Evolutionary conservation across 306 rosid species (phyloP).

Genomic region (Prunus armeniaca): DNA sequence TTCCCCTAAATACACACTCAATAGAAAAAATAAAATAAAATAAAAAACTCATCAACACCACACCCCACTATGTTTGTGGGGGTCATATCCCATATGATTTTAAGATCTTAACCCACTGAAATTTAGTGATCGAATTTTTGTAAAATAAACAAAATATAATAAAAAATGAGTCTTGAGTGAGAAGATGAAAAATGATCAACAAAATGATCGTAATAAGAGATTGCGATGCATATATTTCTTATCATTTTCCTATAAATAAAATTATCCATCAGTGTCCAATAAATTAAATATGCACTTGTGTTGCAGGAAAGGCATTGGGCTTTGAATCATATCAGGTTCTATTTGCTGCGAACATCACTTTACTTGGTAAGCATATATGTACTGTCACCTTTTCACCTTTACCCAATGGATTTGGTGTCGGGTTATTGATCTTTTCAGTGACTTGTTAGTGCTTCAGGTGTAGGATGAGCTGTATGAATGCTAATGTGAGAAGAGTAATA

Average conservation of each 20-base stretch:
- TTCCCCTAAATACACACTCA: no score
- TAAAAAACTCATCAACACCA: no score
- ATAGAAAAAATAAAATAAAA: no score
- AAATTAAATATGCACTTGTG: slow-evolving; percentile 3
- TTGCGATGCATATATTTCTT: background rate
- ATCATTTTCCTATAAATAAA: background rate
- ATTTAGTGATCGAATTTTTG: background rate
- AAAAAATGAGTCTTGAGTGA: background rate
- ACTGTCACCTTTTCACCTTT: background rate
- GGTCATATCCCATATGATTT: background rate
- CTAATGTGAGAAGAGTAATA: no score
- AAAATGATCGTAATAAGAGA: background rate
- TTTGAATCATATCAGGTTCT: slow-evolving; percentile 66
- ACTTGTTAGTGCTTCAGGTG: no score
- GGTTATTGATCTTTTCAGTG: no score
- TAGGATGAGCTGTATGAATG: no score
- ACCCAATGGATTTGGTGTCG: background rate
- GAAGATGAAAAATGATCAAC: background rate
- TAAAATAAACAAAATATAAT: background rate
- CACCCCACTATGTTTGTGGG: background rate
- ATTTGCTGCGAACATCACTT: slow-evolving; percentile 89
- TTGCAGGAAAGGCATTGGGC: slow-evolving; percentile 72
- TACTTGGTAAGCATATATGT: slow-evolving; percentile 41
- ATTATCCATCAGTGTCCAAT: background rate
- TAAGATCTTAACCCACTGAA: background rate